phyloP scores from a whole-genome alignment of 495 filamentous ascomycete species.

The Xylaria sp. region DNA sequence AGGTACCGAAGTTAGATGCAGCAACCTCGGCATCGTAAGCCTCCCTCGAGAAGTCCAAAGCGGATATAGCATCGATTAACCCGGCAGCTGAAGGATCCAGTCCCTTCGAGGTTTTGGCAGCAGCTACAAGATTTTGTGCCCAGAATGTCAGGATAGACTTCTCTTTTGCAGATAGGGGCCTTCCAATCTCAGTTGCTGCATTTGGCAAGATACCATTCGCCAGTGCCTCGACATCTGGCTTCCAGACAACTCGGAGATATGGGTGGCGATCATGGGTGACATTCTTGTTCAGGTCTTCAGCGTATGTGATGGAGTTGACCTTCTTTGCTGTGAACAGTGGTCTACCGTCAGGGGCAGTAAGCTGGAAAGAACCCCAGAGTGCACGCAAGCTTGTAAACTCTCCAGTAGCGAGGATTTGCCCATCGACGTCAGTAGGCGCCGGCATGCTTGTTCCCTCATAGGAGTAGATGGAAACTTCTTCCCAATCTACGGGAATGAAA shows the following conservation, averaged over 20 bases:
- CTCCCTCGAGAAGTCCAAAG: not conserved
- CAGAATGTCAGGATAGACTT: conserved; percentile 2
- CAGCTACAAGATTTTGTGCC: not conserved
- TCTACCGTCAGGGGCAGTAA: conserved; percentile 4
- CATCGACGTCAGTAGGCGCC: not conserved
- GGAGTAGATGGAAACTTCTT: conserved; percentile 6
- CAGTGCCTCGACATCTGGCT: not conserved
- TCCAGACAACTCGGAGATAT: conserved; percentile 1
- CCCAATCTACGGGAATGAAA: conserved; percentile 4
- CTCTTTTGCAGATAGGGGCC: not conserved
- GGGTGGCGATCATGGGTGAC: conserved; percentile 3
- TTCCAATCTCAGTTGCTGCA: not conserved
- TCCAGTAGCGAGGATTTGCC: not conserved
- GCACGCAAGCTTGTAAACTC: conserved; percentile 8
- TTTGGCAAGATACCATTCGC: not conserved
- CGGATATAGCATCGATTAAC: not conserved
- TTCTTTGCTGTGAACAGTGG: conserved; percentile 10
- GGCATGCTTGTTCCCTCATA: conserved; percentile 16
- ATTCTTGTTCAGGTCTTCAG: conserved; percentile 11
- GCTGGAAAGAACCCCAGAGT: conserved; percentile 8
- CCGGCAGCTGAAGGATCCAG: not conserved
- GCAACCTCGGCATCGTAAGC: not conserved
- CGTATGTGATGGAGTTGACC: conserved; percentile 12
- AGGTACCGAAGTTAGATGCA: not conserved
- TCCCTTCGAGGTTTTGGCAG: not conserved